Evolutionary conservation across 345 rosid species (phyloP).

Genomic region (Salix exigua): DNA sequence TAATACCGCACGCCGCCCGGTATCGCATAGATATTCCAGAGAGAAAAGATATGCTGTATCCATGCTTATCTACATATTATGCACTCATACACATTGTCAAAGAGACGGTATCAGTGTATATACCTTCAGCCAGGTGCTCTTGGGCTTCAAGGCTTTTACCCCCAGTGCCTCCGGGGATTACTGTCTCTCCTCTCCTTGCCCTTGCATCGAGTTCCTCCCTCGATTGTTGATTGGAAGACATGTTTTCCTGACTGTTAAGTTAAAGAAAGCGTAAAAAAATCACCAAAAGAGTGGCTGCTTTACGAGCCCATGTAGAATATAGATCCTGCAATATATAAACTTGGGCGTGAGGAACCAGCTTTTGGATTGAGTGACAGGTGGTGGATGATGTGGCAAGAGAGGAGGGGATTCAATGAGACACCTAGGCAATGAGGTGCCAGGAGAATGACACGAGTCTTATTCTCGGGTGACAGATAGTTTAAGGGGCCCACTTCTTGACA

Average conservation of each 20-base stretch:
- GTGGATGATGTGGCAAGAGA: background rate
- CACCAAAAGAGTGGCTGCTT: background rate
- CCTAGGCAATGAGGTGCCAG: background rate
- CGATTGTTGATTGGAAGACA: conserved; percentile 43
- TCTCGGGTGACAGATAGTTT: background rate
- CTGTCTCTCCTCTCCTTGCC: conserved; percentile 71
- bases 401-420: background rate
- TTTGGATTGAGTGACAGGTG: background rate
- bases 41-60: no score
- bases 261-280: background rate
- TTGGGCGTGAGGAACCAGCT: background rate
- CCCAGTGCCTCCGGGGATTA: conserved; percentile 78
- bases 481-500: no score
- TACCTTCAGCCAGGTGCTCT: conserved; percentile 81
- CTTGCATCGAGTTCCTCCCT: conserved; percentile 59
- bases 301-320: no score
- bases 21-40: no score
- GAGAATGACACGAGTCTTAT: conserved; percentile 4
- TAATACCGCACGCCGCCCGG: background rate
- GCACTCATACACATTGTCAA: background rate
- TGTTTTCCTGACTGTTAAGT: background rate
- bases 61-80: no score
- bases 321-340: background rate
- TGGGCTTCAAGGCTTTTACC: conserved; percentile 92
- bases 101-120: background rate